These are phyloP conservation scores for Acanthochlamys bracteata DNA, from an alignment of 106 monocot species.

Conservation along the genomic window DNA sequence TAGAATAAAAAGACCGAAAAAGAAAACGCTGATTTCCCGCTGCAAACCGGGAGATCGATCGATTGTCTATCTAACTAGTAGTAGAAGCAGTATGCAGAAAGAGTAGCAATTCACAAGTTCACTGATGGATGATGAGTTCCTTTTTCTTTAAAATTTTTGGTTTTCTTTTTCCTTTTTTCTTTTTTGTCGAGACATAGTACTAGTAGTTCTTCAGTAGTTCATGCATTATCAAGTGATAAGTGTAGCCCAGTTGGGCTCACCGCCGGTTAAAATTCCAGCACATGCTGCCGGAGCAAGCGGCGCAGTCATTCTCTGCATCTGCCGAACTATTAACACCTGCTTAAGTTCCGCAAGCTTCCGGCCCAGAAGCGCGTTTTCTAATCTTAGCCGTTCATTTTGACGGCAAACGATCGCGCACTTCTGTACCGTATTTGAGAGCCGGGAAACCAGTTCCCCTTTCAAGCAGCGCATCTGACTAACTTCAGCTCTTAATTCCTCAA, in stretches of 20 bases:
- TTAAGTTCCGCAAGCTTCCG: conserved; percentile 16
- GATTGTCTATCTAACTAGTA: too few species aligned
- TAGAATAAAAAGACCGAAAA: too few species aligned
- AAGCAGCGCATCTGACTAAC: conserved; percentile 8
- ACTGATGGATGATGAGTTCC: too few species aligned
- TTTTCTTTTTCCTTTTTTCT: too few species aligned
- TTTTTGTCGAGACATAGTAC: too few species aligned
- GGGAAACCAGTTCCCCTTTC: conserved; percentile 17
- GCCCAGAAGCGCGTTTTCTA: conserved; percentile 15
- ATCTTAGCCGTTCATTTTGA: conserved; percentile 21
- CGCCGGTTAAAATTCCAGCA: neutral
- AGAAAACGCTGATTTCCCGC: too few species aligned
- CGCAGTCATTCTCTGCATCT: conserved; percentile 11
- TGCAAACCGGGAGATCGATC: too few species aligned
- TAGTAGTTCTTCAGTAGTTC: too few species aligned
- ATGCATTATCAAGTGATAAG: neutral
- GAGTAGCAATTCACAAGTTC: too few species aligned
- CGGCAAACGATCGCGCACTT: conserved; percentile 8
- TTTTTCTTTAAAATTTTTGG: too few species aligned
- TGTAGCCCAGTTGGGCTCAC: neutral
- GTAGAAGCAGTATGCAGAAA: too few species aligned
- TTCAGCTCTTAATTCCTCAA: conserved; percentile 20
- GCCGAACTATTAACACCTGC: conserved; percentile 15
- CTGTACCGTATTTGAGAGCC: conserved; percentile 6
- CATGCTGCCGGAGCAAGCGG: neutral